A percentile compares a stretch with the other conserved stretches of the same genome.
Evolutionary conservation across 2,329 filamentous ascomycete genomes (phyloP).

Genomic region (Cercospora beticola): DNA sequence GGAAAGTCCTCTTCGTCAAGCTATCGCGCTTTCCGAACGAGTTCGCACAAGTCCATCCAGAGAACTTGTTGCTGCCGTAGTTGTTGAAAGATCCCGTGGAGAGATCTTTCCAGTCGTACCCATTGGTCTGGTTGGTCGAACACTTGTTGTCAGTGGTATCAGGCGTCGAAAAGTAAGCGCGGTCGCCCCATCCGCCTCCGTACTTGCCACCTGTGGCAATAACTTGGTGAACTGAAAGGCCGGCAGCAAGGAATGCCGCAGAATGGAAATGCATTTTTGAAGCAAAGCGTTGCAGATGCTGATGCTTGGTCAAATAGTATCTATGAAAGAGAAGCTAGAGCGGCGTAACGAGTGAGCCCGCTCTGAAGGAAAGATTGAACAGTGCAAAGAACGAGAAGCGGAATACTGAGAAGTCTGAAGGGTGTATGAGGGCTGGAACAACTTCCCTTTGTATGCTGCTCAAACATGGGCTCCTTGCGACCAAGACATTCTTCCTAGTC

Average conservation of each 20-base stretch:
- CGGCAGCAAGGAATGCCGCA: slow-evolving; percentile 19
- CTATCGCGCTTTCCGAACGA: slow-evolving; percentile 61
- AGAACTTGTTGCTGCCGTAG: slow-evolving; percentile 74
- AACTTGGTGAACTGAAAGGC: slow-evolving; percentile 47
- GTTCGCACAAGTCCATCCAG: slow-evolving; percentile 68
- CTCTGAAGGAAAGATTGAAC: slow-evolving; percentile 31
- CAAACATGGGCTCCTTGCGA: slow-evolving; percentile 3
- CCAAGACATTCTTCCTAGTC: slow-evolving; percentile 9
- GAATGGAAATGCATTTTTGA: slow-evolving; percentile 24
- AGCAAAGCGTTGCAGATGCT: slow-evolving; percentile 7
- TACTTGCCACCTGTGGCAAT: slow-evolving; percentile 40
- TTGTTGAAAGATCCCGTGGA: slow-evolving; percentile 58
- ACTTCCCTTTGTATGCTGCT: slow-evolving; percentile 40
- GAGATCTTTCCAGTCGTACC: slow-evolving; percentile 72
- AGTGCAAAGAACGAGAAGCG: slow-evolving; percentile 3
- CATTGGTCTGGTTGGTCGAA: slow-evolving; percentile 63
- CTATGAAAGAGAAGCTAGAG: slow-evolving; percentile 24
- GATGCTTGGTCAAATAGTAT: slow-evolving; percentile 2
- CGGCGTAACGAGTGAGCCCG: slow-evolving; percentile 51
- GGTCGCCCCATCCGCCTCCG: slow-evolving; percentile 50
- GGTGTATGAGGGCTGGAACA: slow-evolving; percentile 33
- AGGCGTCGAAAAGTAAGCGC: slow-evolving; percentile 63
- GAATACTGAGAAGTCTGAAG: background rate
- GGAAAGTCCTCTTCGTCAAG: slow-evolving; percentile 47
- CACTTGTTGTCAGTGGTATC: slow-evolving; percentile 76